A percentile compares a stretch with the other conserved stretches of the same genome.
Evolutionary conservation across 768 basidiomycete species (phyloP).

Genomic region (Rubroboletus pulcherrimus): DNA sequence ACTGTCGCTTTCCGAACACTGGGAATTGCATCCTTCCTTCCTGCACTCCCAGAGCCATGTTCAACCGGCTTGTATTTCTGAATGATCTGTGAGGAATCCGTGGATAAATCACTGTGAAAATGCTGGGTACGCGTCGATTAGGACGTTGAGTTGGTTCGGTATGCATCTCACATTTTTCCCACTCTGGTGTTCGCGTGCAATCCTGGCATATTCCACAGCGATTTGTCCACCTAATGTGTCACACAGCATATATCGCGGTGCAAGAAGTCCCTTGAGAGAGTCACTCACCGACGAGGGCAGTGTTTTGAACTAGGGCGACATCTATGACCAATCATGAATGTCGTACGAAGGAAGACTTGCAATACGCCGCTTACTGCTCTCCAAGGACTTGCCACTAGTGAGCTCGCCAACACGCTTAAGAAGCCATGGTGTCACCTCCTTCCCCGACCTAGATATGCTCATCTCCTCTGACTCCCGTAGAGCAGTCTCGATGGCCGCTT

Average conservation of each 20-base stretch:
- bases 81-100: neutral
- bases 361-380: conserved; percentile 50
- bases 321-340: conserved; percentile 42
- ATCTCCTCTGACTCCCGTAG: conserved; percentile 78
- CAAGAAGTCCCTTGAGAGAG: neutral
- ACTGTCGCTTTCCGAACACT: conserved; percentile 41
- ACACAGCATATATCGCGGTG: neutral
- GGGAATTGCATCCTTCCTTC: neutral
- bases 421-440: conserved; percentile 95
- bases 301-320: conserved; percentile 86
- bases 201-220: conserved; percentile 67
- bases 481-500: conserved; percentile 79
- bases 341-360: neutral
- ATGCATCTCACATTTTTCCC: conserved; percentile 17
- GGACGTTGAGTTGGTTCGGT: neutral
- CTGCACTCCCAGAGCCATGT: neutral
- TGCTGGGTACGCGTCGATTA: conserved; percentile 11
- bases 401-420: conserved; percentile 78
- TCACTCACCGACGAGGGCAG: conserved; percentile 72
- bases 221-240: conserved; percentile 64
- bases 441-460: conserved; percentile 76
- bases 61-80: neutral
- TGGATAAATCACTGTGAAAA: neutral
- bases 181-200: conserved; percentile 30
- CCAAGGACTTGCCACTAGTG: conserved; percentile 69